phyloP scores from a whole-genome alignment of 2,329 filamentous ascomycete species.

The Microsporum canis region DNA sequence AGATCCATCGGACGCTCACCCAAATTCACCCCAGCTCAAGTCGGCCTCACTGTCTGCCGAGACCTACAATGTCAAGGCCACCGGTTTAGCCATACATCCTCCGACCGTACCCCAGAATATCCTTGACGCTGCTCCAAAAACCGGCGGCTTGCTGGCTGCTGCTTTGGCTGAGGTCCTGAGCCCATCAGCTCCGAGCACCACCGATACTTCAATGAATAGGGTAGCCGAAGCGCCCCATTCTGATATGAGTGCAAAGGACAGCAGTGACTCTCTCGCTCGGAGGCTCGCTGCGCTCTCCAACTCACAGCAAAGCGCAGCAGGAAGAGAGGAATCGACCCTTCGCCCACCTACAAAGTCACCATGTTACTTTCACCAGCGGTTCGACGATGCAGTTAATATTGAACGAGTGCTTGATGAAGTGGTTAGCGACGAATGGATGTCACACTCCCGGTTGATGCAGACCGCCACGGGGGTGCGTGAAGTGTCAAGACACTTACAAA shows the following conservation, averaged over 20 bases:
- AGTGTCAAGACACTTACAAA: conserved; percentile 88
- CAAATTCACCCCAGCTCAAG: background rate
- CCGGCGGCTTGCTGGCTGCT: conserved; percentile 46
- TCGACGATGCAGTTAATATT: conserved; percentile 91
- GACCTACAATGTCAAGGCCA: background rate
- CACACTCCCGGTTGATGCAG: conserved; percentile 85
- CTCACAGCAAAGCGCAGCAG: conserved; percentile 34
- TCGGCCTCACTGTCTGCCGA: background rate
- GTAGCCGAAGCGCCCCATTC: conserved; percentile 6
- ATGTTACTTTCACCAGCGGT: conserved; percentile 95
- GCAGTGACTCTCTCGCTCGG: conserved; percentile 38
- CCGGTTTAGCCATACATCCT: background rate
- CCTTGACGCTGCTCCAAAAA: background rate
- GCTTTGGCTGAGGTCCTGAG: conserved; percentile 32
- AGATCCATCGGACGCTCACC: background rate
- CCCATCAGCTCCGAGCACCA: background rate
- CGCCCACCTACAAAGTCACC: conserved; percentile 70
- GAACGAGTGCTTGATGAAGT: conserved; percentile 93
- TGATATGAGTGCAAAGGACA: background rate
- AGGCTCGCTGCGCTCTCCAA: conserved; percentile 49
- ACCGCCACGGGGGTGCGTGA: conserved; percentile 91
- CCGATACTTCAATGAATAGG: conserved; percentile 4
- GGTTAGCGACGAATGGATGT: conserved; percentile 73
- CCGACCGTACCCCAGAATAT: background rate
- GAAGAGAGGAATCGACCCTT: conserved; percentile 34